These are phyloP conservation scores for Trametes meyenii DNA, from an alignment of 768 basidiomycete genomes.

Conservation along the genomic window DNA sequence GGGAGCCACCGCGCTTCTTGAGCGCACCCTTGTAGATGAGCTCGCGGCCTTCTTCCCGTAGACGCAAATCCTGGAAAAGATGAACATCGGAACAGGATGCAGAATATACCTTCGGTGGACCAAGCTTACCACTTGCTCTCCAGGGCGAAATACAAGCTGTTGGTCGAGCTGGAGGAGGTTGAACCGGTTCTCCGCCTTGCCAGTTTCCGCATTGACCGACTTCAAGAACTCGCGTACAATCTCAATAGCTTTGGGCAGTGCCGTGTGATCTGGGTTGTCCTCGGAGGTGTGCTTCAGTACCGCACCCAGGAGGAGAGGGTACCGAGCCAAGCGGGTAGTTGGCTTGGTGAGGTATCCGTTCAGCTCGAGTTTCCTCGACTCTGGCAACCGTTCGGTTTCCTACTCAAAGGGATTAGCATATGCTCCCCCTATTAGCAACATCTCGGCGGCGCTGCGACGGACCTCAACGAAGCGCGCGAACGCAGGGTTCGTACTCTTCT, in stretches of 20 bases:
- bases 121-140: constrained; percentile 81
- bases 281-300: constrained; percentile 91
- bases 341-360: constrained; percentile 99
- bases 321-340: constrained; percentile 95
- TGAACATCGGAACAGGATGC: neutral
- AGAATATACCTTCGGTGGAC: neutral
- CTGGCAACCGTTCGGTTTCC: constrained; percentile 90
- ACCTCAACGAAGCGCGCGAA: constrained; percentile 98
- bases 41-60: constrained; percentile 88
- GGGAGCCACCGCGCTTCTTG: constrained; percentile 76
- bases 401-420: constrained; percentile 33
- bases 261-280: constrained; percentile 82
- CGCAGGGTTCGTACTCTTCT: constrained; percentile 89
- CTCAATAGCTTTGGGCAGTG: constrained; percentile 74
- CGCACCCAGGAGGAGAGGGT: constrained; percentile 90
- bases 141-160: constrained; percentile 86
- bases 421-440: neutral
- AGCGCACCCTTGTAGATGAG: constrained; percentile 89
- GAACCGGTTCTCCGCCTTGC: constrained; percentile 95
- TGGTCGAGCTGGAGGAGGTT: constrained; percentile 92
- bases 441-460: constrained; percentile 31
- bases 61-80: constrained; percentile 68
- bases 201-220: constrained; percentile 91
- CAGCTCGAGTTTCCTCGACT: constrained; percentile 94
- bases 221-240: constrained; percentile 81